Evolutionary conservation across 1,284 basidiomycete species (phyloP).

Genomic region (Rhizoctonia solani): DNA sequence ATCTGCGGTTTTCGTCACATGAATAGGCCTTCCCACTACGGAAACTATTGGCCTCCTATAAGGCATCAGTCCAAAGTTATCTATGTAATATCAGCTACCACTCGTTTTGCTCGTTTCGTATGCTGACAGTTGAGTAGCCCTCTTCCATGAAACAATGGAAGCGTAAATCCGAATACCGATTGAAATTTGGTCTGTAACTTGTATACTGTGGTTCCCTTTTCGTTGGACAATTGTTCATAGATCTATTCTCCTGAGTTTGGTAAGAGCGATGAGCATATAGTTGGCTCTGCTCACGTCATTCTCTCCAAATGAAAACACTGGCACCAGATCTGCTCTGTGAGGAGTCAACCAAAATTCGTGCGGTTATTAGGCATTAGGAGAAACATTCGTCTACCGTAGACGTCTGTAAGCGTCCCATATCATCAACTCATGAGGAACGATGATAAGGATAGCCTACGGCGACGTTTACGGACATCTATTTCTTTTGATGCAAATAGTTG

Average conservation of each 20-base stretch:
- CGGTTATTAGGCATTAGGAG: neutral
- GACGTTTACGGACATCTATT: slow-evolving; percentile 4
- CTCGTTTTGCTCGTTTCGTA: neutral
- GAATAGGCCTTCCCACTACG: slow-evolving; percentile 89
- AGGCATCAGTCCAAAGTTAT: slow-evolving; percentile 89
- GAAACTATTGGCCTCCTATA: slow-evolving; percentile 93
- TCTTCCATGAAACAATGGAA: slow-evolving; percentile 93
- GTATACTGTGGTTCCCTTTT: slow-evolving; percentile 89
- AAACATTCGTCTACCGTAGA: too few relatives aligned
- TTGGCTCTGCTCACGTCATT: slow-evolving; percentile 77
- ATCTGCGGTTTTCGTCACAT: slow-evolving; percentile 74
- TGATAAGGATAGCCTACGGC: too few relatives aligned
- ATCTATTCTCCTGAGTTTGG: slow-evolving; percentile 58
- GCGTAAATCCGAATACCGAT: slow-evolving; percentile 89
- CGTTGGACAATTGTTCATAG: slow-evolving; percentile 94
- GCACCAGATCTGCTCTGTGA: slow-evolving; percentile 83
- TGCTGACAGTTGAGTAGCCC: slow-evolving; percentile 86
- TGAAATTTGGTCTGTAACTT: slow-evolving; percentile 89
- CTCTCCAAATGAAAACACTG: slow-evolving; percentile 96
- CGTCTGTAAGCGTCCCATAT: too few relatives aligned
- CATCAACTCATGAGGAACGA: too few relatives aligned
- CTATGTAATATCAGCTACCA: slow-evolving; percentile 47
- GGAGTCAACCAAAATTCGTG: neutral
- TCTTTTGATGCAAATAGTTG: slow-evolving; percentile 13
- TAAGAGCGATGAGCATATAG: neutral